Evolutionary conservation across 805 yeast species (phyloP), one percentile per base, ranked within the genome.

Genomic region (Kazachstania bromeliacearum): DNA sequence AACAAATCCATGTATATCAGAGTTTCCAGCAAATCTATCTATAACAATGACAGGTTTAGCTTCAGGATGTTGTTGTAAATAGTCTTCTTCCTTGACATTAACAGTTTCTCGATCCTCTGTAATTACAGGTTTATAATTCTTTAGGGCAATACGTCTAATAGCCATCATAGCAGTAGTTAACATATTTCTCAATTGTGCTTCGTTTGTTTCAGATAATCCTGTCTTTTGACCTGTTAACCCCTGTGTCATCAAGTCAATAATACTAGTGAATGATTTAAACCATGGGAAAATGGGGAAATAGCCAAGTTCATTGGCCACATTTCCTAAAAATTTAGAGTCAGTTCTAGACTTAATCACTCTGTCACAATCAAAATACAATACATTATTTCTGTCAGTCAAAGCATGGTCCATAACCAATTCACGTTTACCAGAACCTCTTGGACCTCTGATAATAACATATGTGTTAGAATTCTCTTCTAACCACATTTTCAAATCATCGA

Each of bases 251-350:
- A 92, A 67, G 60, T 92, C 98, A 32, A 85, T 63, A 40, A 87
- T 77, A 39, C 77, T 74, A 0, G 95, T 75, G 9, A 88, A 63
- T 2, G 81, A 73, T 55, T 85, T 85, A 41, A 88, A 63, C 95
- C 96, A 89, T 16, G 96, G 83, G 57, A 92, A 92, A 5, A 85
- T 79, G 1, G 98, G 98, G 65, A 74, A 85, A 58, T 92, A 92
- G 0, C 98, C 98, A 18, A 87, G 51, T 55, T 84, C 85, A 18
- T 62, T 63, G 0, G 97, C 85, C 14, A 85, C 71, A 35, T 71
- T 70, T 38, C 72, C 70, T 31, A 92, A 63, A 44, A 85, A 75
- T 22, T 69, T 69, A 3, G 79, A 67, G 44, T 87, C 96, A 23
- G 78, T 75, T 47, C 95, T 66, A 3, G 92, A 66, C 51, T 83